Evolutionary conservation across 805 yeast species (phyloP), one percentile per base, ranked within the genome.

Genomic region (Lachancea dasiensis): DNA sequence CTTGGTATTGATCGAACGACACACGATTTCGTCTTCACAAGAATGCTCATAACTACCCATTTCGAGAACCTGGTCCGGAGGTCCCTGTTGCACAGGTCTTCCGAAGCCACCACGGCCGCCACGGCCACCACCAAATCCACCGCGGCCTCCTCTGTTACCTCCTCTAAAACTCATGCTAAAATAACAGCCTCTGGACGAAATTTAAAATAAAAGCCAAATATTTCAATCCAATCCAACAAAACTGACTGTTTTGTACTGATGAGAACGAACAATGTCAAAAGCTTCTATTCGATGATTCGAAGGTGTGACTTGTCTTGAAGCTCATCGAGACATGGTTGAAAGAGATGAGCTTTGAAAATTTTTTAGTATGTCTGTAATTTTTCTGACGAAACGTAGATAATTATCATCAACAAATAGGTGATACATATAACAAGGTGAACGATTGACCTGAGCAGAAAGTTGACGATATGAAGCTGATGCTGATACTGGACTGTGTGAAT

Each of bases 11-110:
- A 85, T 84, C 34, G 97, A 87, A 58, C 89, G 85, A 70, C 97
- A 92, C 40, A 92, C 95, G 59, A 92, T 84, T 59, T 92, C 98
- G 42, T 95, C 96, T 66, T 92, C 99, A 64, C 96, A 87, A 10
- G 92, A 73, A 61, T 89, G 95, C 61, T 86, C 51, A 60, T 87
- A 92, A 17, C 85, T 63, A 45, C 99, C 99, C 94, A 92, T 84
- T 67, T 89, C 97, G 53, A 84, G 71, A 19, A 92, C 97, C 40
- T 78, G 69, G 50, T 90, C 98, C 58, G 98, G 98, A 28, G 98
- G 98, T 37, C 98, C 98, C 67, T 80, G 86, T 55, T 81, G 89
- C 46, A 71, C 72, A 32, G 79, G 65, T 48, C 89, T 81, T 35
- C 67, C 66, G 43, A 79, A 46, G 35, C 65, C 64, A 41, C 66